Evolutionary conservation across 148 eudicot genomes (phyloP).

Genomic region (Spergularia marina): DNA sequence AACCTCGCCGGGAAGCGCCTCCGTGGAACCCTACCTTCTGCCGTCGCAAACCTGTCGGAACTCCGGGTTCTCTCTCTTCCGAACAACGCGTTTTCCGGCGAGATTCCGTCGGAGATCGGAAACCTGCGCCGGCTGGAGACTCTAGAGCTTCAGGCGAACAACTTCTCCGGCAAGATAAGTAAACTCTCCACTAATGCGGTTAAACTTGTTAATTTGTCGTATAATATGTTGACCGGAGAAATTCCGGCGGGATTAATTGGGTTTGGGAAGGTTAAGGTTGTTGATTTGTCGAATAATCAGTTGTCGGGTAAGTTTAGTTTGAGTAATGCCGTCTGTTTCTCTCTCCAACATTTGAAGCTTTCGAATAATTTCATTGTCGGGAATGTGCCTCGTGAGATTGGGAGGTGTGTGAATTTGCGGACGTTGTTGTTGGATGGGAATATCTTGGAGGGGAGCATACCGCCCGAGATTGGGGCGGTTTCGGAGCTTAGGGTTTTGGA

Average conservation of each 20-base stretch:
- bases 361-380: slow-evolving; percentile 41
- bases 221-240: slow-evolving; percentile 34
- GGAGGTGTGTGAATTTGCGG: slow-evolving; percentile 41
- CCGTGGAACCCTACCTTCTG: slow-evolving; percentile 36
- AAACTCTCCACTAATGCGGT: slow-evolving; percentile 24
- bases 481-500: slow-evolving; percentile 46
- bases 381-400: slow-evolving; percentile 32
- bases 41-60: slow-evolving; percentile 36
- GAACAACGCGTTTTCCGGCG: slow-evolving; percentile 35
- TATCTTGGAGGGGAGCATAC: slow-evolving; percentile 44
- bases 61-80: slow-evolving; percentile 40
- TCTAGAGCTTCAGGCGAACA: slow-evolving; percentile 45
- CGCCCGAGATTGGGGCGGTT: slow-evolving; percentile 40
- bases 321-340: slow-evolving; percentile 27
- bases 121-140: slow-evolving; percentile 29
- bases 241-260: slow-evolving; percentile 33
- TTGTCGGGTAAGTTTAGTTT: slow-evolving; percentile 24
- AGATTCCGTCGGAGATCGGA: slow-evolving; percentile 39
- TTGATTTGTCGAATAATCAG: slow-evolving; percentile 48
- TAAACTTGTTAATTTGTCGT: slow-evolving; percentile 42
- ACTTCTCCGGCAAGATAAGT: slow-evolving; percentile 35
- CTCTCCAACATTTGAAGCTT: slow-evolving; percentile 39
- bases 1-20: slow-evolving; percentile 26
- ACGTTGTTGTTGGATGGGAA: slow-evolving; percentile 56
- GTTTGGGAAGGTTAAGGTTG: slow-evolving; percentile 26